phyloP scores from a whole-genome alignment of 2,329 filamentous ascomycete species.

The Furcasterigmium furcatum region DNA sequence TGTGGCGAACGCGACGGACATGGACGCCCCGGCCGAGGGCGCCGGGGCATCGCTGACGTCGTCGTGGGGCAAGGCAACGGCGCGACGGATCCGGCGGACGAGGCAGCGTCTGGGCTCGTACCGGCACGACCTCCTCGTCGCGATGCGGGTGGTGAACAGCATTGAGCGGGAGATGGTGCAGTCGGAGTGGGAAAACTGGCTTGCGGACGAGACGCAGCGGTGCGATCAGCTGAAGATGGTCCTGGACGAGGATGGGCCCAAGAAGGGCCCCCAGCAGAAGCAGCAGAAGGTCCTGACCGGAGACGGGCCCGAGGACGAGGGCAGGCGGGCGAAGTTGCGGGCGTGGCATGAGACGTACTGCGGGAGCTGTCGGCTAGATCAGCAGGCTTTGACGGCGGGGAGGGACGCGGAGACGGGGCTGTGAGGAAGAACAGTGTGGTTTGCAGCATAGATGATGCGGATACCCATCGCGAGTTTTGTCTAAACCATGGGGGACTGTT shows the following conservation, averaged over 20 bases:
- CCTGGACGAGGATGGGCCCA: conserved; percentile 26
- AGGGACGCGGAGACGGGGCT: background rate
- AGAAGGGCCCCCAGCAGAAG: conserved; percentile 1
- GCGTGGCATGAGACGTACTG: conserved; percentile 53
- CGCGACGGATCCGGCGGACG: conserved; percentile 70
- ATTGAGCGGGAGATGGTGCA: conserved; percentile 83
- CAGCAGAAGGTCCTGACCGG: conserved; percentile 17
- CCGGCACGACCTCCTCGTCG: conserved; percentile 86
- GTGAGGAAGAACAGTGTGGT: background rate
- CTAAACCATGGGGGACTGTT: no score
- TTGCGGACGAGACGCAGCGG: conserved; percentile 71
- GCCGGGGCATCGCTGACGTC: conserved; percentile 45
- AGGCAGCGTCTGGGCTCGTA: conserved; percentile 80
- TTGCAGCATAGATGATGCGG: background rate
- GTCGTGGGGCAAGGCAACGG: conserved; percentile 48
- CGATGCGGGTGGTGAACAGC: conserved; percentile 83
- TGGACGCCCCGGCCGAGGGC: conserved; percentile 54
- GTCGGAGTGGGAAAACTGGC: conserved; percentile 92
- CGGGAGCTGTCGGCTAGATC: conserved; percentile 51
- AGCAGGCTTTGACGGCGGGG: conserved; percentile 22
- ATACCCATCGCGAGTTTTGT: background rate
- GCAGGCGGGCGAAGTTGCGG: conserved; percentile 33
- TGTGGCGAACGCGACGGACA: conserved; percentile 54
- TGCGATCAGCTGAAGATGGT: conserved; percentile 61
- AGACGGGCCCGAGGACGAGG: conserved; percentile 16